phyloP scores from a whole-genome alignment of 2,329 filamentous ascomycete genomes.

The Aureobasidium sp. region DNA sequence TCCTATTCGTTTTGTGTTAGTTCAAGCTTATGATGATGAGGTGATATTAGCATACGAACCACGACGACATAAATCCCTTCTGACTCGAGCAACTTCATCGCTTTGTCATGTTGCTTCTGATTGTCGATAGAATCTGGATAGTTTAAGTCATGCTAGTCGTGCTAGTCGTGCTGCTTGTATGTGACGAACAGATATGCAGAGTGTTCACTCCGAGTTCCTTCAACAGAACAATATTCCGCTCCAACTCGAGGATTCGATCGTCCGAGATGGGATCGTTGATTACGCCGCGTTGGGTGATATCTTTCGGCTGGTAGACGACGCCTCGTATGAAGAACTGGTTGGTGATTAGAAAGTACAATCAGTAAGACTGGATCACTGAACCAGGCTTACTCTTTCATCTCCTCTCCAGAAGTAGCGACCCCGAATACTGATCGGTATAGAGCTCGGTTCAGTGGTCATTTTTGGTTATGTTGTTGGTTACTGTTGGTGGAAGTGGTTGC shows the following conservation, averaged over 20 bases:
- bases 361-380: neutral
- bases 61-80: slow-evolving; percentile 25
- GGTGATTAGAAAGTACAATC: neutral
- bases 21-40: neutral
- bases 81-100: slow-evolving; percentile 26
- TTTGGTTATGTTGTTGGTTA: neutral
- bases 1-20: neutral
- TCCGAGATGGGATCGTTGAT: slow-evolving; percentile 21
- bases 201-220: slow-evolving; percentile 24
- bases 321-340: slow-evolving; percentile 24
- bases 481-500: neutral
- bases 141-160: neutral
- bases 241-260: slow-evolving; percentile 12
- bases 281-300: neutral
- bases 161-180: no score
- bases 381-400: neutral
- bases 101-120: slow-evolving; percentile 20
- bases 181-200: slow-evolving; percentile 21
- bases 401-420: slow-evolving; percentile 16
- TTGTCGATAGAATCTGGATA: slow-evolving; percentile 21
- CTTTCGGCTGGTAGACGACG: slow-evolving; percentile 19
- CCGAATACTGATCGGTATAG: neutral
- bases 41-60: slow-evolving; percentile 6
- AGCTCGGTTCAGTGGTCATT: neutral
- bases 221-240: slow-evolving; percentile 18